phyloP scores from a whole-genome alignment of 441 rosid species.

The Eutrema salsugineum region DNA sequence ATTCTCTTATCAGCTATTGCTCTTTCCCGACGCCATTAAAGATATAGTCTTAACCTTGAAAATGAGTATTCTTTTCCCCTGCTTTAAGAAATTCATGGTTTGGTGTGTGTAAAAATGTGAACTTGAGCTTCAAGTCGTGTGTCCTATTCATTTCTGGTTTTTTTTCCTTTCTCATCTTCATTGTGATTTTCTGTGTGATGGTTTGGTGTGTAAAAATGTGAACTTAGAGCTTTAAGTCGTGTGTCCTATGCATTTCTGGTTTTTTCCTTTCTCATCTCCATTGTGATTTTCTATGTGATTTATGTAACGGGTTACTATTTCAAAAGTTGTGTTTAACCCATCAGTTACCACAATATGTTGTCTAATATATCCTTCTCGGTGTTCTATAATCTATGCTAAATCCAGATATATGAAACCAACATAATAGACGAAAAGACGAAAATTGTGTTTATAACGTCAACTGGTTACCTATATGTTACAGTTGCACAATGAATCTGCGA shows the following conservation, averaged over 20 bases:
- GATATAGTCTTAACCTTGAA: not conserved
- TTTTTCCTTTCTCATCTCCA: not conserved
- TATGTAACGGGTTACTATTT: not conserved
- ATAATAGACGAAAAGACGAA: not conserved
- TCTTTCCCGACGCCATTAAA: slow-evolving; percentile 41
- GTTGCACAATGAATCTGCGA: not conserved
- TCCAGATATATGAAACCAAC: not conserved
- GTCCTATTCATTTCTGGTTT: not conserved
- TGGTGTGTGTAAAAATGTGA: slow-evolving; percentile 18
- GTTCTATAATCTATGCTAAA: slow-evolving; percentile 1
- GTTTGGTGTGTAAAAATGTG: slow-evolving; percentile 19
- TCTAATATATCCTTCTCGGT: not conserved
- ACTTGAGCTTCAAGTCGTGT: not conserved
- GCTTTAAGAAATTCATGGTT: not conserved
- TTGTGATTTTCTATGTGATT: not conserved
- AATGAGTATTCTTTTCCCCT: not conserved
- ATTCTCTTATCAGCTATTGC: slow-evolving; percentile 40
- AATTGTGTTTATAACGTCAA: not conserved
- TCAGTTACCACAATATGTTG: not conserved
- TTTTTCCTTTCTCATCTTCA: not conserved
- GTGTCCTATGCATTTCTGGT: not conserved
- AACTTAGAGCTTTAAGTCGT: not conserved
- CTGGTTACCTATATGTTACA: not conserved
- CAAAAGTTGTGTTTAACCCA: slow-evolving; percentile 1
- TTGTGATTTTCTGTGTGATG: not conserved